A percentile compares a stretch with the other conserved stretches of the same genome.
Evolutionary conservation across 2,329 filamentous ascomycete genomes (phyloP).

Genomic region (Hypoxylon rubiginosum): DNA sequence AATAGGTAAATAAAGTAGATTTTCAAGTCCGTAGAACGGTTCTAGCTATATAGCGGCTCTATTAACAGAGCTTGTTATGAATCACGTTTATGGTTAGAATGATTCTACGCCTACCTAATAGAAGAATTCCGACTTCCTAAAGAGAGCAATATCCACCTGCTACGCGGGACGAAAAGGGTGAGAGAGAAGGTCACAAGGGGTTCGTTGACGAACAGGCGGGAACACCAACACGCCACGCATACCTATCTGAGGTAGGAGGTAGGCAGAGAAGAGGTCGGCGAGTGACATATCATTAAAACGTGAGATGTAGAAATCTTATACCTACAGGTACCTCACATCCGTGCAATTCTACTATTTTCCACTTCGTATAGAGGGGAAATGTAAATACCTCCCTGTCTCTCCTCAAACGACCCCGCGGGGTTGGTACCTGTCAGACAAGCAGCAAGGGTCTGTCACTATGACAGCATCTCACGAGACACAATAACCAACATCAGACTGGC

Average conservation of each 20-base stretch:
- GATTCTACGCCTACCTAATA: too few relatives aligned
- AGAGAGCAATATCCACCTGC: too few relatives aligned
- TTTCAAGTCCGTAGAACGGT: too few relatives aligned
- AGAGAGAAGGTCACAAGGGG: constrained; percentile 22
- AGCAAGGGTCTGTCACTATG: constrained; percentile 20
- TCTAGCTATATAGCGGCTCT: too few relatives aligned
- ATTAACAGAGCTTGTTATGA: too few relatives aligned
- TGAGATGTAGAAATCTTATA: not conserved
- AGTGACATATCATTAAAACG: constrained; percentile 12
- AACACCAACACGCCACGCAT: constrained; percentile 8
- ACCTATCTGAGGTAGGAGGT: too few relatives aligned
- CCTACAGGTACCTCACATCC: not conserved
- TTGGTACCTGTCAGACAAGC: constrained; percentile 26
- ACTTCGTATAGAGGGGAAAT: not conserved
- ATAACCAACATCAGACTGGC: constrained; percentile 18
- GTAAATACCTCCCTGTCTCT: constrained; percentile 2
- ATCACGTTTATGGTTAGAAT: too few relatives aligned
- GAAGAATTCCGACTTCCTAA: too few relatives aligned
- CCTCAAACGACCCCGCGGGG: constrained; percentile 15
- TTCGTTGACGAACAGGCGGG: constrained; percentile 8
- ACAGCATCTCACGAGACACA: constrained; percentile 17
- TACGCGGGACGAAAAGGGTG: not conserved
- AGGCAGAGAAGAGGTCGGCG: constrained; percentile 23
- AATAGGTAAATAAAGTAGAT: too few relatives aligned
- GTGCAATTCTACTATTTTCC: not conserved